Evolutionary conservation across 768 basidiomycete species (phyloP).

Genomic region (Boletus reticuloceps): DNA sequence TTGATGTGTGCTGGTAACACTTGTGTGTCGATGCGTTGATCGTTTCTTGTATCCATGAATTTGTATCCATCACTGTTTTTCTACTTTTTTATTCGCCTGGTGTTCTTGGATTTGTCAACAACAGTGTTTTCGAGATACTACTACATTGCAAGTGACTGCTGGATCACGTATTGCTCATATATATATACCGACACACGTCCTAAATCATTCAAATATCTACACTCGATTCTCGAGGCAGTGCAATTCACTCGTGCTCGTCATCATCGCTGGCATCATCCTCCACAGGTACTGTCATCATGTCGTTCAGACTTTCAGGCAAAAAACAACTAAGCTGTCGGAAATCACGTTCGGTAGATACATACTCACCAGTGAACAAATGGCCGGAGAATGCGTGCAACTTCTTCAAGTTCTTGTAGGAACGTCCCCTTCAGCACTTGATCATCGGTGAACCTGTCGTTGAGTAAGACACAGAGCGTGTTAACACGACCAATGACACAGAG

Average conservation of each 20-base stretch:
- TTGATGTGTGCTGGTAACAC: constrained; percentile 10
- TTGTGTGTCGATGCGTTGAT: constrained; percentile 15
- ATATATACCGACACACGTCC: background rate
- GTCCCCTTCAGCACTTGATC: constrained; percentile 61
- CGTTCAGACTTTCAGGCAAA: constrained; percentile 52
- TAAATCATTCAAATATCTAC: constrained; percentile 4
- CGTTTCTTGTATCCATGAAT: background rate
- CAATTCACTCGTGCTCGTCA: constrained; percentile 6
- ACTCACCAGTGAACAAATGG: constrained; percentile 82
- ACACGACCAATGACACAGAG: background rate
- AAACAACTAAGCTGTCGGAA: background rate
- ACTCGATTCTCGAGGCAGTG: background rate
- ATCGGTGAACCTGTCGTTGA: constrained; percentile 60
- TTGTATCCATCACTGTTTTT: background rate
- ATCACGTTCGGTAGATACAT: background rate
- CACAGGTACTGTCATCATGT: constrained; percentile 59
- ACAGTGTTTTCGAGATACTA: background rate
- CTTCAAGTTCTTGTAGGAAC: constrained; percentile 62
- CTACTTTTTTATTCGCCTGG: background rate
- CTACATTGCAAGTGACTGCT: background rate
- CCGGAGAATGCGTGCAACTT: constrained; percentile 51
- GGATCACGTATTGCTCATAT: background rate
- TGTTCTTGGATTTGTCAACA: background rate
- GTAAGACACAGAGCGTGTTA: constrained; percentile 15
- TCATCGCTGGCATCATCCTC: constrained; percentile 16